These are phyloP conservation scores for Capsicum baccatum DNA, from an alignment of 257 asterid genomes.

Conservation along the genomic window DNA sequence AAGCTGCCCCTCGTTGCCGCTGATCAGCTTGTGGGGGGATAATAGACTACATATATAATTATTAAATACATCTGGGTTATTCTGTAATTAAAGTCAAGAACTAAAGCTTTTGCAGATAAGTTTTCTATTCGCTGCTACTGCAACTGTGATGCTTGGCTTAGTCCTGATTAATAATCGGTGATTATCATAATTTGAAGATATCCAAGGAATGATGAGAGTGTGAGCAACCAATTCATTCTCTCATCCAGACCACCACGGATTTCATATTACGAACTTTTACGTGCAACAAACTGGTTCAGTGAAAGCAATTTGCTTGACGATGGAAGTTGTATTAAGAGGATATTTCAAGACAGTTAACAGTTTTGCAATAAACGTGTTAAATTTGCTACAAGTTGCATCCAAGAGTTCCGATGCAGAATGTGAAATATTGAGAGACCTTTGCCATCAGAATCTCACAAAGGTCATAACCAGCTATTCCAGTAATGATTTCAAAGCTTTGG, in stretches of 20 bases:
- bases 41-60: too few species aligned
- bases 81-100: too few species aligned
- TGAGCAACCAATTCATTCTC: neutral
- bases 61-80: too few species aligned
- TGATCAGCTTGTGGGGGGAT: too few species aligned
- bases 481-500: constrained; percentile 38
- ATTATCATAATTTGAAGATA: neutral
- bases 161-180: too few species aligned
- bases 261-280: constrained; percentile 33
- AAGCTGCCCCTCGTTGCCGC: too few species aligned
- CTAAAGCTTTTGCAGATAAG: neutral
- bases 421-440: constrained; percentile 28
- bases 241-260: neutral
- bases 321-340: constrained; percentile 33
- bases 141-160: neutral
- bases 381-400: constrained; percentile 30
- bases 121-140: neutral
- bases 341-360: constrained; percentile 15
- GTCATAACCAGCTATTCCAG: constrained; percentile 38
- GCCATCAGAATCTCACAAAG: constrained; percentile 43
- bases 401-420: constrained; percentile 41
- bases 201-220: neutral
- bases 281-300: constrained; percentile 33
- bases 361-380: constrained; percentile 38
- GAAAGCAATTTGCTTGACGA: constrained; percentile 36